Percentiles rank a stretch among this genome's conserved stretches.
phyloP scores from a whole-genome alignment of 2,329 filamentous ascomycete species.

The Remersonia thermophila region DNA sequence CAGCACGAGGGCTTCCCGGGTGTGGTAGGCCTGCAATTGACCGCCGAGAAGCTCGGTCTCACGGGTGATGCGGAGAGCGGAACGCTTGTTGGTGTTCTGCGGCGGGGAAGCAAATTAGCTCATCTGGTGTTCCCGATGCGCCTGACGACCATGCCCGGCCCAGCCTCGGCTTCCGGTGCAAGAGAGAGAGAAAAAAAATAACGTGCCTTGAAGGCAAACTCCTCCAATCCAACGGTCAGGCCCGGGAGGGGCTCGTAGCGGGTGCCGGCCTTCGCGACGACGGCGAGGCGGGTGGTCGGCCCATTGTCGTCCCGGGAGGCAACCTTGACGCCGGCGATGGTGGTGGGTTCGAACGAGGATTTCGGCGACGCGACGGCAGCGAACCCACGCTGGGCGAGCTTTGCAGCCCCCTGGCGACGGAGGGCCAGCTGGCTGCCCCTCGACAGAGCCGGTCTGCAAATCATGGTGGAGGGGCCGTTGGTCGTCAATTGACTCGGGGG shows the following conservation, averaged over 20 bases:
- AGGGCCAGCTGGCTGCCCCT: slow-evolving; percentile 46
- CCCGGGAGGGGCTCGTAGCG: slow-evolving; percentile 85
- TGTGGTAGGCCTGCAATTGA: slow-evolving; percentile 77
- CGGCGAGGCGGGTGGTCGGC: slow-evolving; percentile 77
- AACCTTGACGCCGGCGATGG: slow-evolving; percentile 81
- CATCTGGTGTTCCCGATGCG: slow-evolving; percentile 13
- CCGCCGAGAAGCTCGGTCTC: slow-evolving; percentile 92
- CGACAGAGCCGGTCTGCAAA: slow-evolving; percentile 49
- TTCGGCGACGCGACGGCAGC: slow-evolving; percentile 51
- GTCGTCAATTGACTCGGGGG: slow-evolving; percentile 43
- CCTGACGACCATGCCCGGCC: slow-evolving; percentile 2
- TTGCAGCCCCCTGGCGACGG: slow-evolving; percentile 44
- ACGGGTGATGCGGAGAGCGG: slow-evolving; percentile 82
- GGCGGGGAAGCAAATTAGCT: slow-evolving; percentile 36
- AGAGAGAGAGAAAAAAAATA: slow-evolving; percentile 24
- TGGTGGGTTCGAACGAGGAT: slow-evolving; percentile 77
- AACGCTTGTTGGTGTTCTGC: slow-evolving; percentile 76
- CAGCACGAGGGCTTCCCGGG: slow-evolving; percentile 83
- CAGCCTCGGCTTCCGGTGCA: slow-evolving; percentile 5
- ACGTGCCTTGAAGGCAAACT: slow-evolving; percentile 85
- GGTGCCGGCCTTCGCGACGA: slow-evolving; percentile 90
- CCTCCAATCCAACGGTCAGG: slow-evolving; percentile 77
- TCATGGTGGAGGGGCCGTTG: slow-evolving; percentile 43
- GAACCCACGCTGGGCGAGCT: slow-evolving; percentile 38
- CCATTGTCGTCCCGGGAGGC: slow-evolving; percentile 81